These are phyloP conservation scores for Sonneratia alba DNA, from an alignment of 345 rosid species.

Conservation along the genomic window DNA sequence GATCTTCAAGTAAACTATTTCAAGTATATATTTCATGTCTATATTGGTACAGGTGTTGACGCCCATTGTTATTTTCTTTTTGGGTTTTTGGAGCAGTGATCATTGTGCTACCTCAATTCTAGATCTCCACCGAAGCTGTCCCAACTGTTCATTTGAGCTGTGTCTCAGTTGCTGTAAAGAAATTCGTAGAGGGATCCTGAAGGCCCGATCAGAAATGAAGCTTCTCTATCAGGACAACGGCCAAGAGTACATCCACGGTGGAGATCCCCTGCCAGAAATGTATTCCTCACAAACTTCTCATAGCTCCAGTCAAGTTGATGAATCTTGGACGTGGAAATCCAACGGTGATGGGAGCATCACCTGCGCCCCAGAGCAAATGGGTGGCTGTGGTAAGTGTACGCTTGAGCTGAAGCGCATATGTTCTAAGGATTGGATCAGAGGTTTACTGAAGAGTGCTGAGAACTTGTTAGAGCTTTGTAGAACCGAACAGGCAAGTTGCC, in stretches of 20 bases:
- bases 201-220: constrained; percentile 31
- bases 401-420: constrained; percentile 62
- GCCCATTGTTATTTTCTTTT: background rate
- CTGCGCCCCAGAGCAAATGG: constrained; percentile 56
- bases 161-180: constrained; percentile 82
- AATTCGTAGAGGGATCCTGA: constrained; percentile 41
- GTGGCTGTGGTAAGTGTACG: constrained; percentile 60
- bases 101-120: constrained; percentile 82
- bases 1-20: constrained; percentile 8
- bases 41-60: background rate
- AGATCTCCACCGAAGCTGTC: constrained; percentile 78
- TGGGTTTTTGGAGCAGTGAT: constrained; percentile 38
- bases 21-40: background rate
- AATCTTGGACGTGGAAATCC: constrained; percentile 32
- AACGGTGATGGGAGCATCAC: constrained; percentile 45
- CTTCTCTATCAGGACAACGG: constrained; percentile 42
- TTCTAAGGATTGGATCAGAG: constrained; percentile 38
- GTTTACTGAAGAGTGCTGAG: constrained; percentile 35
- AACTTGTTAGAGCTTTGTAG: constrained; percentile 18
- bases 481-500: constrained; percentile 9
- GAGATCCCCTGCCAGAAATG: constrained; percentile 25
- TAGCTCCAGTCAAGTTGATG: constrained; percentile 14
- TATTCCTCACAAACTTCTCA: constrained; percentile 4
- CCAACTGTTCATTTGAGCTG: constrained; percentile 61
- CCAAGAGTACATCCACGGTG: constrained; percentile 59